Base-by-base conservation (phyloP, 352 stramenopile genomes). In the Phytophthora agathidicida region DNA sequence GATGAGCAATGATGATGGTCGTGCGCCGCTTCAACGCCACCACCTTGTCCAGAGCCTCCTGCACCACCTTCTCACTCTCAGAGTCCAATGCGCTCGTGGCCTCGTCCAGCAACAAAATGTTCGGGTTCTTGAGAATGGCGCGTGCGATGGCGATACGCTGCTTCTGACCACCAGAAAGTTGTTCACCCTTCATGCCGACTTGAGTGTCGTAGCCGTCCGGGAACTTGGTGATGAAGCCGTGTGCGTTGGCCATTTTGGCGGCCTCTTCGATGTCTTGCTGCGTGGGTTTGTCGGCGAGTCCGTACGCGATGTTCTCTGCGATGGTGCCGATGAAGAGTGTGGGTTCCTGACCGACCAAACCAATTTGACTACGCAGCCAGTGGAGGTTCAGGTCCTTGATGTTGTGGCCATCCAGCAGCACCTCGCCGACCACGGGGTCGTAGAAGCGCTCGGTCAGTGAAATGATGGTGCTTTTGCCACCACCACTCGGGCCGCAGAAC, bases 221-320 rank as follows among this genome's bases (percentile, higher is more conserved):
- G 28, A 51, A 51, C 17, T 50, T 27, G 17, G 43, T 16, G 43
- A 51, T 51, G 27, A 51, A 51, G 27, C 20, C 28, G 43, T 51
- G 43, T 3, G 43, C 43, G 28, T 98, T 98, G 22, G 94, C 92
- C 56, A 97, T 75, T 56, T 87, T 85, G 5, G 92, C 91, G 2
- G 92, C 94, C 2, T 83, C 49, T 27, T 90, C 76, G 55, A 98
- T 80, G 60, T 96, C 82, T 9, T 83, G 53, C 27, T 73, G 67
- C 1, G 24, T 68, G 1, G 68, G 75, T 47, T 64, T 65, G 8
- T 45, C 20, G 7, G 73, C 66, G 17, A 78, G 33, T 1, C 73
- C 75, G 26, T 78, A 77, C 9, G 65, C 57, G 19, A 84, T 88
- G 43, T 83, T 82, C 4, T 88, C 77, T 5, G 71, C 68, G 43